Evolutionary conservation across 106 monocot genomes (phyloP).

Genomic region (Posidonia australis): DNA sequence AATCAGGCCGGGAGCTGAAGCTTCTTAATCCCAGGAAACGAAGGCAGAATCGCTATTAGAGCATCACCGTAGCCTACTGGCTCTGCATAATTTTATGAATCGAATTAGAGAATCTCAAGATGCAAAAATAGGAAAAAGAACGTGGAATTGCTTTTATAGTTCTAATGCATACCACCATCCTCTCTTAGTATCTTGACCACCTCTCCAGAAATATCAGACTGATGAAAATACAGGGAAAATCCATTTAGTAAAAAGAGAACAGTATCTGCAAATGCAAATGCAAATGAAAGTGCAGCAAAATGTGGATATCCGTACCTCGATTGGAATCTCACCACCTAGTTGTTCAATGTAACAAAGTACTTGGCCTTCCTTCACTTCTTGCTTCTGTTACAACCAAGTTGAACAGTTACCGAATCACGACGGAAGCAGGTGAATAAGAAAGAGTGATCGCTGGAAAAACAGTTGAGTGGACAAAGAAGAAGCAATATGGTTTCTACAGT

Average conservation of each 20-base stretch:
- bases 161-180: constrained; percentile 36
- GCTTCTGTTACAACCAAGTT: constrained; percentile 27
- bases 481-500: too few relatives aligned
- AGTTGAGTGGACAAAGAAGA: too few relatives aligned
- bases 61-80: constrained; percentile 72
- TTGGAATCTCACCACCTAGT: constrained; percentile 64
- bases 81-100: constrained; percentile 25
- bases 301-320: constrained; percentile 31
- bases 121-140: background rate
- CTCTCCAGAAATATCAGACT: constrained; percentile 80
- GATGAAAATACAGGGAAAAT: constrained; percentile 6
- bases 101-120: background rate
- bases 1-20: constrained; percentile 23
- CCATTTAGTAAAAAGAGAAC: background rate
- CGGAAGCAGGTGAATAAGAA: background rate
- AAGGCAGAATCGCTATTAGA: constrained; percentile 63
- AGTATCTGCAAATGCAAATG: background rate
- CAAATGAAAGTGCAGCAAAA: background rate
- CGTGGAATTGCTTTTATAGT: background rate
- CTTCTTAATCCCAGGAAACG: constrained; percentile 72
- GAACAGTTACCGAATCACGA: background rate
- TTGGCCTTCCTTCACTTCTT: constrained; percentile 68
- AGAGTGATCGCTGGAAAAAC: too few relatives aligned
- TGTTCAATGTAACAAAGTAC: constrained; percentile 69
- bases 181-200: constrained; percentile 60